Conservation (phyloP, 495 filamentous ascomycete species). For the Penicillium robsamsonii region DNA sequence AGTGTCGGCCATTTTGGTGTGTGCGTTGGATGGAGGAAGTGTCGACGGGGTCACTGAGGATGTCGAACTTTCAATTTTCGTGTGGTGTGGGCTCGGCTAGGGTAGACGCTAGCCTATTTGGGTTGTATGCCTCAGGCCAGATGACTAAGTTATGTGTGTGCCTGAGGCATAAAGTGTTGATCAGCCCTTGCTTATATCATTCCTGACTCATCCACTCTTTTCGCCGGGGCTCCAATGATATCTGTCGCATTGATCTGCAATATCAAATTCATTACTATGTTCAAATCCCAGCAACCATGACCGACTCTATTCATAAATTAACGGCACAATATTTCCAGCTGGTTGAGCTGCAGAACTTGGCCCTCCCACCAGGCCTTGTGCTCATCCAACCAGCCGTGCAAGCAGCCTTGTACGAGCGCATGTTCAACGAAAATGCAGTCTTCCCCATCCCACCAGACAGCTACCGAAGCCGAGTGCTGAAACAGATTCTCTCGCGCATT, state of each 20-base stretch:
- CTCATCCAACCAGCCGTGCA: conserved; percentile 59
- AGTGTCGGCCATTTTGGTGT: conserved; percentile 81
- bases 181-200: conserved; percentile 9
- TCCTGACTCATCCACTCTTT: not conserved
- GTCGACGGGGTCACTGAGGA: conserved; percentile 27
- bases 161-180: not conserved
- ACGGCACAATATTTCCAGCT: conserved; percentile 66
- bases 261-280: conserved; percentile 10
- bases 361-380: conserved; percentile 51
- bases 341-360: conserved; percentile 53
- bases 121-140: conserved; percentile 2
- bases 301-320: conserved; percentile 26
- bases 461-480: conserved; percentile 72
- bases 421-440: conserved; percentile 59
- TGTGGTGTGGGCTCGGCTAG: conserved; percentile 50
- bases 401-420: conserved; percentile 54
- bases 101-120: conserved; percentile 29
- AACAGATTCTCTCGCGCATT: conserved; percentile 61
- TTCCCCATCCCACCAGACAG: conserved; percentile 57
- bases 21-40: conserved; percentile 31
- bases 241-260: conserved; percentile 4
- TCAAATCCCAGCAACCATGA: conserved; percentile 10
- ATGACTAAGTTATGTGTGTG: not conserved
- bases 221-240: conserved; percentile 7
- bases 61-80: conserved; percentile 41